phyloP scores from a whole-genome alignment of 225 moss, liverwort and hornwort species.

The Bryoerythrophyllum caledonicum region DNA sequence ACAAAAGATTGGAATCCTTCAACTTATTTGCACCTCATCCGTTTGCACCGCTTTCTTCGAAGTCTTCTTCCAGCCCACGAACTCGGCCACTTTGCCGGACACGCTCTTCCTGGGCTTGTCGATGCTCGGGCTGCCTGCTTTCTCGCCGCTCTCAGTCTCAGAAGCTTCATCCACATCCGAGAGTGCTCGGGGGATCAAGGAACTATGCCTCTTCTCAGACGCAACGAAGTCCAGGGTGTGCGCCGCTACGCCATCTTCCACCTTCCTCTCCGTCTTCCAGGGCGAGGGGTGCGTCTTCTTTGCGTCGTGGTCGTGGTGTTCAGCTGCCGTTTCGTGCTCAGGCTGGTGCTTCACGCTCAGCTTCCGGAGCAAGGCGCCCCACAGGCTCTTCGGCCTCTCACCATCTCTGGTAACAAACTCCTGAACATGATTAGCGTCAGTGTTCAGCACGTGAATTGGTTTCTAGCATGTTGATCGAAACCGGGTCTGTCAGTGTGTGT shows the following conservation, averaged over 20 bases:
- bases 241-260: conserved; percentile 25
- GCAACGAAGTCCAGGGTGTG: conserved; percentile 22
- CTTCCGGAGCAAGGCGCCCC: conserved; percentile 41
- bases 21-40: no score
- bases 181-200: not conserved
- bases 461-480: not conserved
- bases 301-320: conserved; percentile 6
- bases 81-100: conserved; percentile 27
- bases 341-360: conserved; percentile 40
- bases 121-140: not conserved
- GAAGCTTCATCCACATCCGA: conserved; percentile 33
- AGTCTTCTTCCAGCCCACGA: conserved; percentile 37
- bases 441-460: not conserved
- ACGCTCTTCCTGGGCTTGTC: conserved; percentile 14
- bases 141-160: conserved; percentile 27
- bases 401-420: conserved; percentile 20
- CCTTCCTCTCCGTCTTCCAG: conserved; percentile 32
- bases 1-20: not conserved
- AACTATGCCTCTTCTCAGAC: not conserved
- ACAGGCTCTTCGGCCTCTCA: conserved; percentile 32
- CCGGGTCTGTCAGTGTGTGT: not conserved
- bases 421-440: conserved; percentile 16
- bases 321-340: conserved; percentile 18
- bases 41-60: conserved; percentile 15
- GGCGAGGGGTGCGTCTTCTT: not conserved